Base-by-base conservation (phyloP, 1,284 basidiomycete genomes). In the Microbotryomycetes sp. region DNA sequence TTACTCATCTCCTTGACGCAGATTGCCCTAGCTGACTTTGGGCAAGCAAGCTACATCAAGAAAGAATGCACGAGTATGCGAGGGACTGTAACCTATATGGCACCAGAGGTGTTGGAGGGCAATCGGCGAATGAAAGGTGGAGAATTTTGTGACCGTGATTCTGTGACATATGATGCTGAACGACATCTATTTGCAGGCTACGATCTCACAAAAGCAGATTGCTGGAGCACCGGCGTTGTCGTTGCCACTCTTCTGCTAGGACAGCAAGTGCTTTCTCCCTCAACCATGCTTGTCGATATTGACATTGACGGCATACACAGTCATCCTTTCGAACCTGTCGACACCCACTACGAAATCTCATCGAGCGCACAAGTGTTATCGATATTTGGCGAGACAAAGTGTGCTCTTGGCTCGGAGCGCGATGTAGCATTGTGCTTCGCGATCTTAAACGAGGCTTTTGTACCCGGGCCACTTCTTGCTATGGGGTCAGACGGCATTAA, bases 21-120 rank as follows among this genome's bases (percentile, higher is more conserved):
- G 46, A 82, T 91, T 47, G 80, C 88, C 59, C 85, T 92, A 45
- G 88, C 86, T 18, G 89, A 92, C 74, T 91, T 92, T 72, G 90
- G 90, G 5, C 82, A 89, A 23, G 88, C 89, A 11, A 82, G 86
- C 2, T 83, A 85, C 69, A 84, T 88, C 7, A 11, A 28, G 76
- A 83, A 85, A 70, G 88, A 86, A 0, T 79, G 88, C 69, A 87
- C 86, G 67, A 86, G 51, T 15, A 41, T 88, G 45, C 87, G 85
- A 67, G 88, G 89, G 9, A 91, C 88, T 0, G 81, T 89, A 28
- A 84, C 85, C 2, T 91, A 91, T 74, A 78, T 91, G n/a, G 87
- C 88, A 16, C 88, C 88, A 0, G 88, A 90, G 75, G 87, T 85
- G 7, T 81, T 91, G 35, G 35, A 41, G 35, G 35, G 35, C 18